Evolutionary conservation across 1,284 basidiomycete genomes (phyloP).

Genomic region (Phellinidium pouzarii): DNA sequence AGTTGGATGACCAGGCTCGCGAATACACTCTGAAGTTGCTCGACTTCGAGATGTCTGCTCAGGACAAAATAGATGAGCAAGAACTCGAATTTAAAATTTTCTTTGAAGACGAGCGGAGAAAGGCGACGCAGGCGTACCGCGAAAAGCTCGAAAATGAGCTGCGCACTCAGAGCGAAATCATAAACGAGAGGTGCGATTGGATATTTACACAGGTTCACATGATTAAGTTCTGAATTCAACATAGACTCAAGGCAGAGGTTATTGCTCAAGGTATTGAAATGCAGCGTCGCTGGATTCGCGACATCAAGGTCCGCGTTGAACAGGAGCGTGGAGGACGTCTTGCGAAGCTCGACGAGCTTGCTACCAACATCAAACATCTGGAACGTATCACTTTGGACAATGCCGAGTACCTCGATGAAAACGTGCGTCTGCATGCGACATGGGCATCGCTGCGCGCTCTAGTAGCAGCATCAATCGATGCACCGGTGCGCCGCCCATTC

Average conservation of each 20-base stretch:
- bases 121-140: conserved; percentile 75
- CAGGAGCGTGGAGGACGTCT: conserved; percentile 94
- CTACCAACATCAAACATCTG: conserved; percentile 84
- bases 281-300: conserved; percentile 92
- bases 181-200: conserved; percentile 74
- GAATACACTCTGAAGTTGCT: conserved; percentile 84
- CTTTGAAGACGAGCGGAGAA: conserved; percentile 75
- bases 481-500: conserved; percentile 69
- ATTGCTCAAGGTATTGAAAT: conserved; percentile 96
- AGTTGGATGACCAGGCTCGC: conserved; percentile 75
- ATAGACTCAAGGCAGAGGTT: conserved; percentile 88
- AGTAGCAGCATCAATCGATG: conserved; percentile 46
- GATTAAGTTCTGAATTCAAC: not conserved
- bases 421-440: conserved; percentile 78
- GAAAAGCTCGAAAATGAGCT: conserved; percentile 85
- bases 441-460: conserved; percentile 72
- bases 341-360: conserved; percentile 90
- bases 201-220: conserved; percentile 3
- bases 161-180: conserved; percentile 83
- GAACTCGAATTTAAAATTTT: conserved; percentile 83
- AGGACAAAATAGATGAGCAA: conserved; percentile 79
- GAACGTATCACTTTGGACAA: conserved; percentile 91
- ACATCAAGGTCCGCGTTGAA: conserved; percentile 94
- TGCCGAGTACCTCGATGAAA: conserved; percentile 83
- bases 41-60: conserved; percentile 76